Base-by-base conservation (phyloP, 805 yeast species). In the Starmerella lactis-condensi region DNA sequence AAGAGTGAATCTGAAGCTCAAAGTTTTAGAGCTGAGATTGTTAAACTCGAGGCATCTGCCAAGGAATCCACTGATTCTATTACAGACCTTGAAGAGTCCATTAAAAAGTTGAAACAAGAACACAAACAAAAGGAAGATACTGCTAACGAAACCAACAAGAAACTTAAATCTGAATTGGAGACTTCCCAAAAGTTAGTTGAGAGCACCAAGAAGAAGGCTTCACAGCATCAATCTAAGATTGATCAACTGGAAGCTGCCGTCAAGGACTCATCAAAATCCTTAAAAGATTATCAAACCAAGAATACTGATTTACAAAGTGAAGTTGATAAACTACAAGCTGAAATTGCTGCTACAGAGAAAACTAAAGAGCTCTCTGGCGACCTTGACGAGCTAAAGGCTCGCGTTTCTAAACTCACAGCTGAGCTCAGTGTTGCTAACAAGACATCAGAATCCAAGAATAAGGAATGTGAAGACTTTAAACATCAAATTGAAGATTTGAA, bases 51-150 rank as follows among this genome's bases (percentile, higher is more conserved):
- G n/a, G n/a, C n/a, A n/a, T n/a, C n/a, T n/a, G n/a, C n/a, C n/a
- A n/a, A n/a, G n/a, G n/a, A n/a, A n/a, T n/a, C n/a, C n/a, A n/a
- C n/a, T n/a, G n/a, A n/a, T n/a, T n/a, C n/a, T n/a, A n/a, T n/a
- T n/a, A n/a, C n/a, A 16, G 15, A 17, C 8, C n/a, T 10, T 24
- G 21, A 26, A 13, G 21, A 9, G 6, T 12, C 34, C 6, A 22
- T 20, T n/a, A 24, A 13, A 6, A 25, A 30, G 15, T 20, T 36
- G 27, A 24, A 26, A 16, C 29, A 28, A 4, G 30, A 31, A 11
- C 21, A 33, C 9, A 13, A 6, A 11, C 27, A 35, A 9, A 17
- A 24, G 10, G 14, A 14, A 10, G 26, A 10, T 4, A 22, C 9
- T n/a, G 13, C 24, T 20, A 17, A 27, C 18, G 17, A 10, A 5